Evolutionary conservation across 228 moss, liverwort and hornwort species (phyloP).

Genomic region (Sphagnum magellanicum): DNA sequence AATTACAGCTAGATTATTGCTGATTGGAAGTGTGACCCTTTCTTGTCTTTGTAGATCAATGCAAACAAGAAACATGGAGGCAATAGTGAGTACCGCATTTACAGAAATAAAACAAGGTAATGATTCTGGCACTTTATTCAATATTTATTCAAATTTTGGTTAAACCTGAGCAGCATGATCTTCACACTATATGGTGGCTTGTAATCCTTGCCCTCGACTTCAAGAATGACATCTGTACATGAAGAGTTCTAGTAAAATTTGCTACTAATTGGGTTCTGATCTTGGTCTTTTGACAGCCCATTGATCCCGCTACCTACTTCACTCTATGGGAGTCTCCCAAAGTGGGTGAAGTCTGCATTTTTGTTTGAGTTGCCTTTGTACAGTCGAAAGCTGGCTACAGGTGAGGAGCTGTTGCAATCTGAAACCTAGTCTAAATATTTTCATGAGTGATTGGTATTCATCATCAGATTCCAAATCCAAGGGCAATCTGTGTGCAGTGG

Average conservation of each 20-base stretch:
- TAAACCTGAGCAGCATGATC: background rate
- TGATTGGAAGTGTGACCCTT: too few species aligned
- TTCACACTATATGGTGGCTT: background rate
- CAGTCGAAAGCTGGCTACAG: slow-evolving; percentile 33
- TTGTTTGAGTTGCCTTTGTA: slow-evolving; percentile 58
- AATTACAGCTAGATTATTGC: too few species aligned
- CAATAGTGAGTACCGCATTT: slow-evolving; percentile 41
- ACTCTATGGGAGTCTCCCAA: slow-evolving; percentile 41
- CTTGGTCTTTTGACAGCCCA: slow-evolving; percentile 23
- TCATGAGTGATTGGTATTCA: too few species aligned
- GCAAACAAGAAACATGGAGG: slow-evolving; percentile 51
- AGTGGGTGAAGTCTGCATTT: slow-evolving; percentile 42
- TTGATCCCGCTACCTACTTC: slow-evolving; percentile 55
- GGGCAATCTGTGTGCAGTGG: too few species aligned
- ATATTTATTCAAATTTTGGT: background rate
- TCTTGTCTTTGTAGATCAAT: slow-evolving; percentile 21
- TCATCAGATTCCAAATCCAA: too few species aligned
- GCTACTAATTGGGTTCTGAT: background rate
- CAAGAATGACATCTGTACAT: background rate
- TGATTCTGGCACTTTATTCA: background rate
- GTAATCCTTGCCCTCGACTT: slow-evolving; percentile 4
- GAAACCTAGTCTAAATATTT: background rate
- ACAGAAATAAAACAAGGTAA: slow-evolving; percentile 58
- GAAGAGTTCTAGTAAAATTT: background rate
- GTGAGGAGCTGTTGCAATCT: slow-evolving; percentile 34